Percentiles rank a stretch among this genome's conserved stretches.
These are phyloP conservation scores for Spencermartinsiella ligniputridi DNA, from an alignment of 1,139 yeast genomes.

Conservation along the genomic window DNA sequence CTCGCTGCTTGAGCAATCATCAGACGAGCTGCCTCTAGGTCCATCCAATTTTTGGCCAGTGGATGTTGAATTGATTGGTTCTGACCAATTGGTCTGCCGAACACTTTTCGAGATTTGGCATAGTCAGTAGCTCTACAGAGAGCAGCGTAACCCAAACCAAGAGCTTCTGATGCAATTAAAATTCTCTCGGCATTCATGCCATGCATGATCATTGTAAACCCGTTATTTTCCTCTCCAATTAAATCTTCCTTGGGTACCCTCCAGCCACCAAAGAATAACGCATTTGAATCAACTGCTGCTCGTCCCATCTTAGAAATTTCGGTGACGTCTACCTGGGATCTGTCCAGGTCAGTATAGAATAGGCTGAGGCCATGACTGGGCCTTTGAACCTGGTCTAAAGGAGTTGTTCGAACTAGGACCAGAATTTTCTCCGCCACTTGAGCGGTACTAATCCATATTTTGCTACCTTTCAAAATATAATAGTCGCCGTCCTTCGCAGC, in stretches of 20 bases:
- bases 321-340: conserved; percentile 38
- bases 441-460: conserved; percentile 45
- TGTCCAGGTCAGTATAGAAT: neutral
- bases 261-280: conserved; percentile 40
- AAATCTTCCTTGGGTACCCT: conserved; percentile 43
- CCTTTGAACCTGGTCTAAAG: conserved; percentile 26
- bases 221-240: conserved; percentile 40
- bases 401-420: conserved; percentile 40
- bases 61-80: conserved; percentile 13
- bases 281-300: conserved; percentile 38
- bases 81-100: conserved; percentile 11
- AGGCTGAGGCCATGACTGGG: conserved; percentile 31
- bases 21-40: conserved; percentile 11
- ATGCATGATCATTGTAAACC: conserved; percentile 42
- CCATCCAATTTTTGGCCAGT: conserved; percentile 13
- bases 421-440: conserved; percentile 40
- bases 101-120: conserved; percentile 9
- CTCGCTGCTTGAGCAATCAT: conserved; percentile 11
- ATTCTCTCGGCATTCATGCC: conserved; percentile 44
- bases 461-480: conserved; percentile 41
- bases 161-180: conserved; percentile 39
- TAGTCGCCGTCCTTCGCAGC: conserved; percentile 40
- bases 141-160: conserved; percentile 24
- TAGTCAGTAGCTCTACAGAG: conserved; percentile 8
- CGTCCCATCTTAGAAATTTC: conserved; percentile 40